Conservation (phyloP, 495 filamentous ascomycete species). For the Chaetomium cochliodes region DNA sequence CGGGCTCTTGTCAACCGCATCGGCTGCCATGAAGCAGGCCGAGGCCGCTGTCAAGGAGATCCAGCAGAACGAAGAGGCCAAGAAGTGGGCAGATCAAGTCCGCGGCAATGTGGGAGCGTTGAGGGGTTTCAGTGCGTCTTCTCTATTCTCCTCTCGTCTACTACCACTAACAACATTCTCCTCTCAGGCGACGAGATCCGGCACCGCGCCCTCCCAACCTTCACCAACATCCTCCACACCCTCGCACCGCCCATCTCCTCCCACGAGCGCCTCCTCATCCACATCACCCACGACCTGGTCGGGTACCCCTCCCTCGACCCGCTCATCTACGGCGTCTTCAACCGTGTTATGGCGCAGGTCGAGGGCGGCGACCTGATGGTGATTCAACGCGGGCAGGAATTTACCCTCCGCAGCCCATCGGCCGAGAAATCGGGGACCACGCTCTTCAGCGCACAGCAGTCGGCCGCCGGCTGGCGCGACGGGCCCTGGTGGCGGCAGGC, state of each 20-base stretch:
- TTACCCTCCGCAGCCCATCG: slow-evolving; percentile 63
- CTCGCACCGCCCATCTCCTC: slow-evolving; percentile 96
- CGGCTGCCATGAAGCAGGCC: slow-evolving; percentile 88
- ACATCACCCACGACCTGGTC: slow-evolving; percentile 92
- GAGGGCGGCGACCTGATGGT: slow-evolving; percentile 97
- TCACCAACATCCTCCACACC: slow-evolving; percentile 89
- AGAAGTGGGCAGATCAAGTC: slow-evolving; percentile 92
- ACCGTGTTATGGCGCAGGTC: slow-evolving; percentile 95
- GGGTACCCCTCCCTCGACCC: slow-evolving; percentile 94
- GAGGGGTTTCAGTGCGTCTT: slow-evolving; percentile 66
- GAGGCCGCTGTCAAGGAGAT: slow-evolving; percentile 93
- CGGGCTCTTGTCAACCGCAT: slow-evolving; percentile 68
- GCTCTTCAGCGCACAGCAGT: slow-evolving; percentile 54
- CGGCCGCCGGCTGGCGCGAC: slow-evolving; percentile 71
- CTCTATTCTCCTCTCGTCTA: neutral
- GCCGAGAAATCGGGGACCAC: slow-evolving; percentile 44
- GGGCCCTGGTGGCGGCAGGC: slow-evolving; percentile 93
- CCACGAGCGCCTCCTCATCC: slow-evolving; percentile 95
- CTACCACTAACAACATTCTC: slow-evolving; percentile 22
- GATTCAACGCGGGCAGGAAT: slow-evolving; percentile 87
- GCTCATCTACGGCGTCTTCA: slow-evolving; percentile 89
- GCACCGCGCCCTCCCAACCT: slow-evolving; percentile 87
- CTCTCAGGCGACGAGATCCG: slow-evolving; percentile 79
- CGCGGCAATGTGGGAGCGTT: slow-evolving; percentile 86
- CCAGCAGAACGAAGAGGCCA: slow-evolving; percentile 92